A percentile compares a stretch with the other conserved stretches of the same genome.
phyloP scores from a whole-genome alignment of 164 flowering plant species.

The Macadamia tetraphylla region DNA sequence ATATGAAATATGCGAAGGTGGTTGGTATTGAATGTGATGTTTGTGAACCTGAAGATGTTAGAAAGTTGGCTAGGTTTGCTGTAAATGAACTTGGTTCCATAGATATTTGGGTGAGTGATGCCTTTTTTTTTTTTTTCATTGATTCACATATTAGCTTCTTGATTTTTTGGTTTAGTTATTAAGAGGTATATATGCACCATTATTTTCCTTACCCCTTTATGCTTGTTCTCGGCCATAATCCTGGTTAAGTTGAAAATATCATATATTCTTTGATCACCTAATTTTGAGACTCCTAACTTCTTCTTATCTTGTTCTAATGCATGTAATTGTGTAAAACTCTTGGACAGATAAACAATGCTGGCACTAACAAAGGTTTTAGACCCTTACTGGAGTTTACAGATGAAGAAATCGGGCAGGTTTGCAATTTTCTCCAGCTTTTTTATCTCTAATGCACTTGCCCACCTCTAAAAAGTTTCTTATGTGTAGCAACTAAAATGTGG shows the following conservation, averaged over 20 bases:
- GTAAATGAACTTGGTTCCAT: constrained; percentile 66
- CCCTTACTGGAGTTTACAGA: constrained; percentile 81
- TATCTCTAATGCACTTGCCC: background rate
- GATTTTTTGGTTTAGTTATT: background rate
- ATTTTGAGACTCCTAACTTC: background rate
- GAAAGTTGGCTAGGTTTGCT: constrained; percentile 73
- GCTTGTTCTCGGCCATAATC: background rate
- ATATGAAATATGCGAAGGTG: constrained; percentile 55
- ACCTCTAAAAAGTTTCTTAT: background rate
- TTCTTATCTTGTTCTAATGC: constrained; percentile 8
- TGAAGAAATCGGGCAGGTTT: constrained; percentile 87
- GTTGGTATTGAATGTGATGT: constrained; percentile 91
- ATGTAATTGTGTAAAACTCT: constrained; percentile 5
- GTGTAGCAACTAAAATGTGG: too few relatives aligned
- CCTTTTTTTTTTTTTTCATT: background rate
- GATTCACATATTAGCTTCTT: background rate
- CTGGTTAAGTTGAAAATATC: background rate
- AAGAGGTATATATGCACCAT: background rate
- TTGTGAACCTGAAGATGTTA: constrained; percentile 70
- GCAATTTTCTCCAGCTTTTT: background rate
- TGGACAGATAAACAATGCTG: constrained; percentile 91
- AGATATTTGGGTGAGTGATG: constrained; percentile 79
- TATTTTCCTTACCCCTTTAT: background rate
- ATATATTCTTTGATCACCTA: background rate
- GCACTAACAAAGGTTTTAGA: constrained; percentile 90